Evolutionary conservation across 2,329 filamentous ascomycete genomes (phyloP).

Genomic region (Blastomyces parvus): DNA sequence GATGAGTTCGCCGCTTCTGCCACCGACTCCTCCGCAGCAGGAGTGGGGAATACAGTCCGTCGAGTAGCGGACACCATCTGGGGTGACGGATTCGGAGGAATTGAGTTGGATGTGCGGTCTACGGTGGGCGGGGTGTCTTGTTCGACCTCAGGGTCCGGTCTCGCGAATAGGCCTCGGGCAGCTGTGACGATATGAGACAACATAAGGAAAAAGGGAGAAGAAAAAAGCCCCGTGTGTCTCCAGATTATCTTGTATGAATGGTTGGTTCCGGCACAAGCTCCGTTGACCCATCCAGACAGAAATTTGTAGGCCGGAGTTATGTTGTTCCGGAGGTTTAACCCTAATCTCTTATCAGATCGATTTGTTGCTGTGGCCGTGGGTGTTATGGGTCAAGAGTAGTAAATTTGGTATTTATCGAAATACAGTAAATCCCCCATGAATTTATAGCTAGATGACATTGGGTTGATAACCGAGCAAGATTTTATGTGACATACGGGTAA

Average conservation of each 20-base stretch:
- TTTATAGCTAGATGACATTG: background rate
- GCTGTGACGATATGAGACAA: conserved; percentile 35
- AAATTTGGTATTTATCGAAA: background rate
- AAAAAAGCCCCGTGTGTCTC: background rate
- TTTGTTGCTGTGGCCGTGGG: too few species aligned
- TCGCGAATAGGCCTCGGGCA: conserved; percentile 34
- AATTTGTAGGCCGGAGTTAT: conserved; percentile 2
- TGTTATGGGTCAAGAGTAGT: background rate
- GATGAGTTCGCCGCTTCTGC: conserved; percentile 9
- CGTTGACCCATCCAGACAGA: background rate
- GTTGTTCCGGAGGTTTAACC: conserved; percentile 9
- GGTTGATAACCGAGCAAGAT: background rate
- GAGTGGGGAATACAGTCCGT: conserved; percentile 20
- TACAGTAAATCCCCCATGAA: background rate
- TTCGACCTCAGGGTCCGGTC: conserved; percentile 22
- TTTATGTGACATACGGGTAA: background rate
- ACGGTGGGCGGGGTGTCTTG: background rate
- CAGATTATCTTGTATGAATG: background rate
- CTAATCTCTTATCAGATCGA: conserved; percentile 7
- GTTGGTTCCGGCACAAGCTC: background rate
- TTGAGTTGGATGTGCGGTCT: conserved; percentile 8
- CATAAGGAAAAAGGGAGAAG: conserved; percentile 23
- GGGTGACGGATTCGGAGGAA: background rate
- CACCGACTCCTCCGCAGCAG: conserved; percentile 2
- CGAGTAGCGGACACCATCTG: conserved; percentile 31